Evolutionary conservation across 192 early-diverging fungal genomes (phyloP), one percentile per base, ranked within the genome.

Genomic region (Backusella westeae): DNA sequence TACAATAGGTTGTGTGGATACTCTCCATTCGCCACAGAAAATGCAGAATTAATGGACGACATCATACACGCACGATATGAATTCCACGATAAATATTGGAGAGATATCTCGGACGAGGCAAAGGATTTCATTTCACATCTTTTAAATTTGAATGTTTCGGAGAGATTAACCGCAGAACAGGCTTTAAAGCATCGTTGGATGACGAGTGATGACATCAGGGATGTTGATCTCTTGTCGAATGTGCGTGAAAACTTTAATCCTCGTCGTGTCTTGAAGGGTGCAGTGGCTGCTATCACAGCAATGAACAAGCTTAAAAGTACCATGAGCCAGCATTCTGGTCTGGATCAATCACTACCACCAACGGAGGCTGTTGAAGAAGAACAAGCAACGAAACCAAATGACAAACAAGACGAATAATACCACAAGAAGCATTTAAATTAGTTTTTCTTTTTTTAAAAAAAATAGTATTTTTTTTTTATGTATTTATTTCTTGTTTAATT

Each of bases 141-240:
- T 14, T 78, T 96, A 17, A 72, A 82, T 21, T 83, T 94, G 10
- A 86, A 96, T 83, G 93, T 93, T 5, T 69, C 73, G 15, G 82
- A 89, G 67, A 94, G 96, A 66, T 84, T 92, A 81, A 96, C 95
- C 4, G 93, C 92, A n/a, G 85, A 83, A 7, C 85, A 97, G 78
- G 96, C 96, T 2, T 85, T 98, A 63, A 77, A 87, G 35, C 95
- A 99, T 85, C 91, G 87, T 19, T 99, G 96, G 95, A 87, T 96
- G 74, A 88, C 88, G 32, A 89, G 86, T 42, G 79, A 85, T 63
- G 83, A 82, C 6, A 91, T 82, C 67, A 84, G 79, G 3, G 90
- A 92, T 32, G 86, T 88, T 32, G 96, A 99, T 83, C 88, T 99
- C 49, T 85, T 99, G 53, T 91, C 91, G 39, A 87, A 90, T 35